A percentile compares a stretch with the other conserved stretches of the same genome.
Conservation (phyloP, 495 filamentous ascomycete genomes). For the Entonaema liquescens region DNA sequence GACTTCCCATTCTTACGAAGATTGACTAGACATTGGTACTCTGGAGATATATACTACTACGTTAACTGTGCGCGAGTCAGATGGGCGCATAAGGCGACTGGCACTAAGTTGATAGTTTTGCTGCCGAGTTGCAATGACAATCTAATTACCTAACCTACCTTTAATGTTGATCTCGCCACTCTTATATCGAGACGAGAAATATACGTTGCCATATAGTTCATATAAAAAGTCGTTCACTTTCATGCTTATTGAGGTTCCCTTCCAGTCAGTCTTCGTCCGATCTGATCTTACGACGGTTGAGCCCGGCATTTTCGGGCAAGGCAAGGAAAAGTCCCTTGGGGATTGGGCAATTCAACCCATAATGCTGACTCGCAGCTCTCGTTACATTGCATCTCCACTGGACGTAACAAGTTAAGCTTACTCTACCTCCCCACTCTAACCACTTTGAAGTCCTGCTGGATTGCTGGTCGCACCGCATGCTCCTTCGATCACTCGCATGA, state of each 20-base stretch:
- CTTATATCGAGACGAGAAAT: constrained; percentile 2
- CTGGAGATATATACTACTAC: constrained; percentile 22
- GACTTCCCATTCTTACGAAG: constrained; percentile 21
- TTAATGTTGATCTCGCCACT: constrained; percentile 26
- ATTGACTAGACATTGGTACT: constrained; percentile 26
- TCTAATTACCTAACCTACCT: constrained; percentile 18
- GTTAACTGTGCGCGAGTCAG: constrained; percentile 32
- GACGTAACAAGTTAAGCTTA: constrained; percentile 25
- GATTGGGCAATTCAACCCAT: constrained; percentile 25
- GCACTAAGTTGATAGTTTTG: constrained; percentile 30
- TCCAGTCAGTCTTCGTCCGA: not conserved
- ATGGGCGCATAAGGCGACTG: constrained; percentile 8
- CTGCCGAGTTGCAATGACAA: constrained; percentile 14
- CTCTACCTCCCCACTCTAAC: constrained; percentile 25
- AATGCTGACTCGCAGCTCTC: constrained; percentile 25
- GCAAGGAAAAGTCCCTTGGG: not conserved
- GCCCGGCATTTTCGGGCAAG: constrained; percentile 19
- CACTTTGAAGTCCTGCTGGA: constrained; percentile 3
- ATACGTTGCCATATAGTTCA: constrained; percentile 34
- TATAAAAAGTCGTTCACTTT: constrained; percentile 26
- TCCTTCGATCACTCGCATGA: constrained; percentile 40
- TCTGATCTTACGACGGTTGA: not conserved
- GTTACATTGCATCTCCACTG: constrained; percentile 20
- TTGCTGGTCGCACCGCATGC: constrained; percentile 37
- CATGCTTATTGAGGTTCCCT: not conserved